Evolutionary conservation across 179 eudicot genomes (phyloP).

Genomic region (Sideroxylon spinosum): DNA sequence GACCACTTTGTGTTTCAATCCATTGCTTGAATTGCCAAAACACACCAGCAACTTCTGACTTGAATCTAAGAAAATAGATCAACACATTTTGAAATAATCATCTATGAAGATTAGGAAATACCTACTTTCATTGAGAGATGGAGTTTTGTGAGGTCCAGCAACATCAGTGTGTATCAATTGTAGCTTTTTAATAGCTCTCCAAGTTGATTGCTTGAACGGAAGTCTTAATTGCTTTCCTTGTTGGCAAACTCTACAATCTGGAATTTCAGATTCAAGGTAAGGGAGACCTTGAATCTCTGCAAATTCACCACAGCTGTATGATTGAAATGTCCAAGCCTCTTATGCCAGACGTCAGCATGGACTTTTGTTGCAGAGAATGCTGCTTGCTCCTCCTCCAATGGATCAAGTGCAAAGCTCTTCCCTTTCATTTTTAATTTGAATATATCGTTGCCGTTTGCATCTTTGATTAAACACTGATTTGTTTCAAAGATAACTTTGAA

Average conservation of each 20-base stretch:
- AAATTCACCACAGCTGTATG: not conserved
- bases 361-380: not conserved
- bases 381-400: not conserved
- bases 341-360: not conserved
- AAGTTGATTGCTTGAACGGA: not conserved
- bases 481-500: not conserved
- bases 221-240: not conserved
- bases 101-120: not conserved
- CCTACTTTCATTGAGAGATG: not conserved
- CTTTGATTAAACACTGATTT: not conserved
- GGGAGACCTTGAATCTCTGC: not conserved
- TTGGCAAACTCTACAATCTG: not conserved
- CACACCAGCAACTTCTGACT: constrained; percentile 1
- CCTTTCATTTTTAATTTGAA: not conserved
- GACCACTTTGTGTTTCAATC: not conserved
- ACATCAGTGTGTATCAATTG: not conserved
- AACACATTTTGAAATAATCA: constrained; percentile 1
- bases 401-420: not conserved
- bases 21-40: not conserved
- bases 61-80: constrained; percentile 7
- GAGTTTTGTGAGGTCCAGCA: not conserved
- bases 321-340: not conserved
- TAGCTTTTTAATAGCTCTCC: constrained; percentile 4
- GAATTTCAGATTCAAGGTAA: not conserved
- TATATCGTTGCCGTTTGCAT: not conserved